These are phyloP conservation scores for Cornus florida DNA, from an alignment of 148 eudicot genomes.

Conservation along the genomic window DNA sequence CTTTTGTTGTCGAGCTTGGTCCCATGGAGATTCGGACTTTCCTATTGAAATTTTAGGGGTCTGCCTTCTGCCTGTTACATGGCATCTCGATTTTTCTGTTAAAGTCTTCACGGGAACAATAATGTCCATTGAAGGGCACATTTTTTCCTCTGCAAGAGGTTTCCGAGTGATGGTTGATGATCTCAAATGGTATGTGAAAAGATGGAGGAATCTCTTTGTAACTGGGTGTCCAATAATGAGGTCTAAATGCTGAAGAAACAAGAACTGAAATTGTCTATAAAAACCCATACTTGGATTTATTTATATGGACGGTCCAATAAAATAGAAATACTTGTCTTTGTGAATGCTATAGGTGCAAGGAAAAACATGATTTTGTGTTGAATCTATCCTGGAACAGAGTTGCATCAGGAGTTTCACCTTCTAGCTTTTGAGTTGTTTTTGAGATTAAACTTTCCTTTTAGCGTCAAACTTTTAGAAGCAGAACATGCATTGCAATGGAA, in stretches of 20 bases:
- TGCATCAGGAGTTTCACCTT: no score
- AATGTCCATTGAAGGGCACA: neutral
- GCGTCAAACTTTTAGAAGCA: no score
- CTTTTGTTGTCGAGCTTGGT: constrained; percentile 81
- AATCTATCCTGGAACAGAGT: no score
- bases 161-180: neutral
- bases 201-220: neutral
- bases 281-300: neutral
- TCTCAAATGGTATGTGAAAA: neutral
- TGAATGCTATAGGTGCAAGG: no score
- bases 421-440: no score
- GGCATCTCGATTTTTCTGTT: no score
- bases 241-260: neutral
- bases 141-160: neutral
- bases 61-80: neutral
- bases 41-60: constrained; percentile 41
- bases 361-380: no score
- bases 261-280: neutral
- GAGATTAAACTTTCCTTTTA: no score
- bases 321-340: no score
- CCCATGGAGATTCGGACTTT: constrained; percentile 94
- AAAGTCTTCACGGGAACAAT: no score
- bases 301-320: no score
- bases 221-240: neutral
- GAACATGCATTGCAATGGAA: no score